These are phyloP conservation scores for Metschnikowia chrysomelidarum DNA, from an alignment of 805 yeast species.

Conservation along the genomic window DNA sequence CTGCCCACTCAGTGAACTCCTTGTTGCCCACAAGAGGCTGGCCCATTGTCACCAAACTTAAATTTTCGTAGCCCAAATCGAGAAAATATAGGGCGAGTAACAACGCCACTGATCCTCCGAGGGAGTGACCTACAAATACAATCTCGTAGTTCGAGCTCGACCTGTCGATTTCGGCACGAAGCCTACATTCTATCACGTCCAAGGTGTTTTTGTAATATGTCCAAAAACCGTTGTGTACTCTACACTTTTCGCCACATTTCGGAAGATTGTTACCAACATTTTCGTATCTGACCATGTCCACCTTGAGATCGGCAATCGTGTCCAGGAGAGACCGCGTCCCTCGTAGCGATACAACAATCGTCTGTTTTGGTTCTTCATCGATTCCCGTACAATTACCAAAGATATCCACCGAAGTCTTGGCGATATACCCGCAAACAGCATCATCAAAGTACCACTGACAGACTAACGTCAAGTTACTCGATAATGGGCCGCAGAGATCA, in stretches of 20 bases:
- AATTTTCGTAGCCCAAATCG: conserved; percentile 31
- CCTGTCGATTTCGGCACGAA: conserved; percentile 7
- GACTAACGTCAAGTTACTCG: conserved; percentile 35
- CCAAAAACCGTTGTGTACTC: conserved; percentile 36
- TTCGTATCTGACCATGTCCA: conserved; percentile 32
- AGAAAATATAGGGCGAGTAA: conserved; percentile 36
- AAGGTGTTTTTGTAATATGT: conserved; percentile 30
- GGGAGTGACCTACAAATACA: conserved; percentile 27
- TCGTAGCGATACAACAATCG: conserved; percentile 36
- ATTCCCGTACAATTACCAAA: conserved; percentile 18
- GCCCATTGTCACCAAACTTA: conserved; percentile 41
- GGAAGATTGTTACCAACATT: conserved; percentile 24
- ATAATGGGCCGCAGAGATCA: conserved; percentile 29
- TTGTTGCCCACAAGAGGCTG: conserved; percentile 44
- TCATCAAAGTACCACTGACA: conserved; percentile 39
- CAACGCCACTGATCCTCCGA: conserved; percentile 43
- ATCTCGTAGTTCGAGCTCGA: conserved; percentile 20
- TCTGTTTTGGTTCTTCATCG: conserved; percentile 19
- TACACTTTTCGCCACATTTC: conserved; percentile 32
- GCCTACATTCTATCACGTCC: conserved; percentile 22
- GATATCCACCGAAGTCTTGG: conserved; percentile 28
- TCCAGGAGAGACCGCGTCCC: conserved; percentile 45
- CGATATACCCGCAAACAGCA: conserved; percentile 40
- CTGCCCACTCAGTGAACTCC: conserved; percentile 37
- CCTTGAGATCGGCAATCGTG: conserved; percentile 37